Base-by-base conservation (phyloP, 139 green algal genomes). In the Chlamydomonas urium region DNA sequence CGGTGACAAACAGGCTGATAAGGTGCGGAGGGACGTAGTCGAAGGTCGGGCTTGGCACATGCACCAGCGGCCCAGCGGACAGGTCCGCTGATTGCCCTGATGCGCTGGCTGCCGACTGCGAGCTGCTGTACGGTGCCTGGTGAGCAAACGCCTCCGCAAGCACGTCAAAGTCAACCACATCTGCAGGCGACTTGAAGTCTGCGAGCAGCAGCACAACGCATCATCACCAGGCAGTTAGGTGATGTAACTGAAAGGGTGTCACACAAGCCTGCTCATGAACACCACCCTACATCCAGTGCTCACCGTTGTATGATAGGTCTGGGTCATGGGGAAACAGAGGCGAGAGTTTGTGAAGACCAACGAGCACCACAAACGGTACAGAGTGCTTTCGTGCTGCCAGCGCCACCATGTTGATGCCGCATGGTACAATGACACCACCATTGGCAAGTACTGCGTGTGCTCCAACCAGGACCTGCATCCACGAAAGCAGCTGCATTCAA, bases 11-110 rank as follows among this genome's bases (percentile, higher is more conserved):
- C 26, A 99, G 79, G 63, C 63, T 88, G 80, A 97, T 90, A 1
- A 97, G 81, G 63, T 96, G 81, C 2, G 95, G 93, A 24, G 95
- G 90, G 32, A 99, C 88, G 77, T 97, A 99, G 70, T 99, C 95
- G 67, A 91, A 97, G 4, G 73, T 66, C 0, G 94, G 94, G 66
- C 97, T 98, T 60, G 85, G 77, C 28, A 97, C 87, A 47, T 96
- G 85, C 34, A 97, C 74, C 34, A 79, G 84, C 21, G 60, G 60
- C 4, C 70, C 74, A 67, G 59, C 28, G 33, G 66, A 33, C 6
- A 63, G 17, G 14, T 17, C 29, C 24, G n/a, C 10, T 17, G 17
- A 26, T 17, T 17, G 17, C 17, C 45, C 45, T 56, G 45, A 56
- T 21, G 45, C 21, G 45, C 17, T 56, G 45, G 45, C 45, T 14